These are phyloP conservation scores for Jaminaea rosea DNA, from an alignment of 1,284 basidiomycete genomes.

Conservation along the genomic window DNA sequence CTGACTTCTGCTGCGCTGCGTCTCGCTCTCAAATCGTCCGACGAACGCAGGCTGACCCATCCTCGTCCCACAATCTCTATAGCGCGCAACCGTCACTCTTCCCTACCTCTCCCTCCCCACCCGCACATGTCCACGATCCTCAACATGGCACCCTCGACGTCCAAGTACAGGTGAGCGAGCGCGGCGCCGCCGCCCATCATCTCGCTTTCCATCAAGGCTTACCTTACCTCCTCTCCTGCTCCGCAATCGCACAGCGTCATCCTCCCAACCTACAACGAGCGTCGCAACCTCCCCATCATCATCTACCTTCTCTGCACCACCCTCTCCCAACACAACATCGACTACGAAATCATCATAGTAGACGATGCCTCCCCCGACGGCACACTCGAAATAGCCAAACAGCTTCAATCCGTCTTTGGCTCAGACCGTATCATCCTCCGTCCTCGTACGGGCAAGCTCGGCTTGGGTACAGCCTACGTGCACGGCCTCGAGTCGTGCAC, in stretches of 20 bases:
- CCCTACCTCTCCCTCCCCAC: no score
- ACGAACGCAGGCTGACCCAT: no score
- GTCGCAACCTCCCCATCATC: slow-evolving; percentile 79
- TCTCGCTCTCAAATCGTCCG: no score
- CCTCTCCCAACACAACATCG: slow-evolving; percentile 23
- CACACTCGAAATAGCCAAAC: slow-evolving; percentile 72
- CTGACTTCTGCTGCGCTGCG: no score
- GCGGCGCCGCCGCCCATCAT: no score
- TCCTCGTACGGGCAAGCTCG: slow-evolving; percentile 77
- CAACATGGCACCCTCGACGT: no score
- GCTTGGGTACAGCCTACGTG: slow-evolving; percentile 85
- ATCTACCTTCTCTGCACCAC: slow-evolving; percentile 24
- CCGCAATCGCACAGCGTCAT: slow-evolving; percentile 60
- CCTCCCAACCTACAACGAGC: slow-evolving; percentile 83
- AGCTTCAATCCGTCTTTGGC: slow-evolving; percentile 68
- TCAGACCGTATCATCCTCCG: slow-evolving; percentile 73
- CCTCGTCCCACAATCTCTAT: no score
- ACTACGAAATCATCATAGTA: slow-evolving; percentile 80
- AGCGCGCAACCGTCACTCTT: no score
- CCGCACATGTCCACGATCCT: no score
- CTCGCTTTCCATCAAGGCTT: no score
- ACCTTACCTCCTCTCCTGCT: background rate
- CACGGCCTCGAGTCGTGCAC: slow-evolving; percentile 77
- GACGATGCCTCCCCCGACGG: slow-evolving; percentile 87
- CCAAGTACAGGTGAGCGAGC: no score